A percentile compares a stretch with the other conserved stretches of the same genome.
phyloP scores from a whole-genome alignment of 495 filamentous ascomycete genomes.

The Astrocystis sublimbata region DNA sequence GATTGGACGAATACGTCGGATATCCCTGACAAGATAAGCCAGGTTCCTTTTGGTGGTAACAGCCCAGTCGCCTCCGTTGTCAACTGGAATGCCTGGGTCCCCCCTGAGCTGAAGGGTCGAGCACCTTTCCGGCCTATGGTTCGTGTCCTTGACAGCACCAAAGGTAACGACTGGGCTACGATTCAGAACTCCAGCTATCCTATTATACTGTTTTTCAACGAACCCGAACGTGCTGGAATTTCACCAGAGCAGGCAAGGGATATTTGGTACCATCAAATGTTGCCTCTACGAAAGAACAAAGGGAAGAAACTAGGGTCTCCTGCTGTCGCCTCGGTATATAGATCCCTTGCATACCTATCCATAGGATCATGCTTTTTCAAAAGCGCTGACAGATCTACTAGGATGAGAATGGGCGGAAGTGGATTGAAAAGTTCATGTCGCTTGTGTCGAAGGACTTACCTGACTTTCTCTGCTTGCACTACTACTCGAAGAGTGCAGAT shows the following conservation, averaged over 20 bases:
- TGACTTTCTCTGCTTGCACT: conserved; percentile 49
- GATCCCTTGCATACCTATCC: background rate
- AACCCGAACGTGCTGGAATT: conserved; percentile 46
- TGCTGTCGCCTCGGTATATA: conserved; percentile 31
- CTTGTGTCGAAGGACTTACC: conserved; percentile 35
- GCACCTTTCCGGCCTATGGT: conserved; percentile 48
- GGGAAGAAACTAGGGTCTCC: conserved; percentile 42
- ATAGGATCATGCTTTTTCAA: background rate
- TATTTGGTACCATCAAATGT: conserved; percentile 42
- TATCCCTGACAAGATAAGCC: conserved; percentile 37
- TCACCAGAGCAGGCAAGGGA: conserved; percentile 41
- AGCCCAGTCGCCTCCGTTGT: conserved; percentile 39
- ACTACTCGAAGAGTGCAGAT: conserved; percentile 44
- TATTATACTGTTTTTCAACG: conserved; percentile 50
- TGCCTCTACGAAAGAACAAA: conserved; percentile 40
- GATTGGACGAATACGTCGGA: conserved; percentile 49
- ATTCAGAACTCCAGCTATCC: conserved; percentile 30
- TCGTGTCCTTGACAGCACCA: conserved; percentile 32
- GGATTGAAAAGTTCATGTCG: conserved; percentile 49
- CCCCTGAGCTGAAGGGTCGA: conserved; percentile 45
- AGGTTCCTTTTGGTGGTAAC: conserved; percentile 25
- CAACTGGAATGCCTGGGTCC: conserved; percentile 52
- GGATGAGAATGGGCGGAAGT: conserved; percentile 39
- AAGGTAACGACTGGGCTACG: conserved; percentile 41
- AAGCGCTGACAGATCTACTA: conserved; percentile 18